A percentile compares a stretch with the other conserved stretches of the same genome.
Evolutionary conservation across 495 filamentous ascomycete genomes (phyloP).

Genomic region (Aspergillus sclerotioniger): DNA sequence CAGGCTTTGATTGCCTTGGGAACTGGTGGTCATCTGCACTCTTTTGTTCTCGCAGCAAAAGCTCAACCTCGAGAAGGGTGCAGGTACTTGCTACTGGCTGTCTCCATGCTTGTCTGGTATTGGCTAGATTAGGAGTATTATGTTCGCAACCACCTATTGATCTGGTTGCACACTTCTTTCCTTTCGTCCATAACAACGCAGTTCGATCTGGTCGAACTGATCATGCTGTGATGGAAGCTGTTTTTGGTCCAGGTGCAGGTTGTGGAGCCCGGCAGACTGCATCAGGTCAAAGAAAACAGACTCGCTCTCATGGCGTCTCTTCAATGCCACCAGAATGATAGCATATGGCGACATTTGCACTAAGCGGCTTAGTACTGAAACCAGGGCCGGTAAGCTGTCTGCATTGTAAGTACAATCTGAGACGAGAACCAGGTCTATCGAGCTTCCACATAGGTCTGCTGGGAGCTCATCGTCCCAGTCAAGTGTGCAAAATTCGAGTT

Average conservation of each 20-base stretch:
- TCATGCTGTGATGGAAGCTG: conserved; percentile 58
- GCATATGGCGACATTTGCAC: conserved; percentile 47
- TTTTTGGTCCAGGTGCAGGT: conserved; percentile 46
- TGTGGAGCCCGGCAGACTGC: conserved; percentile 51
- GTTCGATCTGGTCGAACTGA: conserved; percentile 57
- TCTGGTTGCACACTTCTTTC: neutral
- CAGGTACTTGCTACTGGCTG: too few relatives aligned
- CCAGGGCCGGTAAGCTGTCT: conserved; percentile 73
- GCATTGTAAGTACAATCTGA: conserved; percentile 96
- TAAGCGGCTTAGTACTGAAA: conserved; percentile 63
- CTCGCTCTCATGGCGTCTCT: conserved; percentile 83
- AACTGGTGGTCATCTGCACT: too few relatives aligned
- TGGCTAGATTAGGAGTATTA: neutral
- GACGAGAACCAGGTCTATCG: conserved; percentile 72
- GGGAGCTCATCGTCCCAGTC: conserved; percentile 68
- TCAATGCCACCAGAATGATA: conserved; percentile 72
- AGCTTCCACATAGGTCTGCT: conserved; percentile 30
- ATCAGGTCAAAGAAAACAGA: conserved; percentile 76
- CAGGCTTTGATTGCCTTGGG: too few relatives aligned
- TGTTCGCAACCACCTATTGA: neutral
- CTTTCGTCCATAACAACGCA: conserved; percentile 48
- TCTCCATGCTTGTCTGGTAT: neutral
- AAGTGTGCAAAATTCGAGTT: conserved; percentile 57
- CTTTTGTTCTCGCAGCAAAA: too few relatives aligned
- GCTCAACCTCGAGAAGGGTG: too few relatives aligned